These are phyloP conservation scores for Eucalyptus lansdowneana DNA, from an alignment of 345 rosid species.

Conservation along the genomic window DNA sequence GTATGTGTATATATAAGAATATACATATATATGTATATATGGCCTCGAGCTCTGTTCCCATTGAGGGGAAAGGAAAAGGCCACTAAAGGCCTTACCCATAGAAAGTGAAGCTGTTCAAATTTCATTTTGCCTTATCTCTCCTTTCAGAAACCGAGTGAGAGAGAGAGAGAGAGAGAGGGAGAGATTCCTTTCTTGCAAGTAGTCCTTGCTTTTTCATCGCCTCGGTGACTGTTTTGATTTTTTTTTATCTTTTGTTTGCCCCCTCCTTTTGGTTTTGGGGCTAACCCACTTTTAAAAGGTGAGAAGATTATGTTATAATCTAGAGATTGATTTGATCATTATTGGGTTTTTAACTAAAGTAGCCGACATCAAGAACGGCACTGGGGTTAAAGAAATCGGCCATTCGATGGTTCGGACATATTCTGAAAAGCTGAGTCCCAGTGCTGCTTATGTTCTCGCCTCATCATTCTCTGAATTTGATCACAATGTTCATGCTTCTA, in stretches of 20 bases:
- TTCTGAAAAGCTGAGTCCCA: not conserved
- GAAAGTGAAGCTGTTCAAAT: not conserved
- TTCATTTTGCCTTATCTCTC: not conserved
- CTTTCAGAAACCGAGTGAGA: not conserved
- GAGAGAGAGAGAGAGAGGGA: not conserved
- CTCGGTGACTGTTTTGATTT: not conserved
- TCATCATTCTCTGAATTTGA: not conserved
- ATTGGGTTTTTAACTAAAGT: not conserved
- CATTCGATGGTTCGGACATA: not conserved
- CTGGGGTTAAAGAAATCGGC: not conserved
- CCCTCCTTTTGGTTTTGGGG: not conserved
- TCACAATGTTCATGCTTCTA: not conserved
- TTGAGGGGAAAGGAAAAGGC: not conserved
- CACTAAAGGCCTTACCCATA: not conserved
- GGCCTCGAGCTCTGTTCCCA: constrained; percentile 48
- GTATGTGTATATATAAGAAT: not conserved
- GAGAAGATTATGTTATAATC: not conserved
- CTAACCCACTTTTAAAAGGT: not conserved
- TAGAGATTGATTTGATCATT: not conserved
- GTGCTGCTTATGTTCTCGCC: not conserved
- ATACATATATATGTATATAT: not conserved
- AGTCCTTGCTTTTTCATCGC: not conserved
- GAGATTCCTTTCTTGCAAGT: constrained; percentile 1
- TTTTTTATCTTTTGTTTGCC: not conserved
- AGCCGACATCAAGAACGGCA: not conserved